Percentiles rank a stretch among this genome's conserved stretches.
Evolutionary conservation across 2,329 filamentous ascomycete genomes (phyloP).

Genomic region (Scytalidium sp.): DNA sequence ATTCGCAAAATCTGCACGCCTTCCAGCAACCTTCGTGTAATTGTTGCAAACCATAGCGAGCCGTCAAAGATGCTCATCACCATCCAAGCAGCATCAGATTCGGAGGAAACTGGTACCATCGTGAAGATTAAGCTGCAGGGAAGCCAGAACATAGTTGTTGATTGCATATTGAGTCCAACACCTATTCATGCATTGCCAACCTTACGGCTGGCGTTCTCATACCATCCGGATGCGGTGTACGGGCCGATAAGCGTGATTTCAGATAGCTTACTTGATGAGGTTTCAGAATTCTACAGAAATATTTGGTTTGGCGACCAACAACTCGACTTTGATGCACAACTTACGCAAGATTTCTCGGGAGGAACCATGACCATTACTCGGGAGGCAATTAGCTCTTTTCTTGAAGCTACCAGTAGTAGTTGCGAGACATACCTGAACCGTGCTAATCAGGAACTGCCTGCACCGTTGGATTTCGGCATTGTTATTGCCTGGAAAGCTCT

Average conservation of each 20-base stretch:
- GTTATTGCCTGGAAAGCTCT: neutral
- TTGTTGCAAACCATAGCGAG: constrained; percentile 79
- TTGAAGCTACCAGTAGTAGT: too few relatives aligned
- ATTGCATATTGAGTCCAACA: constrained; percentile 90
- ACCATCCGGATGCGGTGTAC: constrained; percentile 93
- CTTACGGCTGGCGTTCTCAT: constrained; percentile 83
- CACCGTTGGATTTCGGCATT: neutral
- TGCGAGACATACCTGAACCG: neutral
- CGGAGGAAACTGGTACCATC: constrained; percentile 83
- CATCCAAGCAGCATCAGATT: constrained; percentile 82
- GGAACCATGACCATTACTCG: neutral
- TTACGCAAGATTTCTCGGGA: neutral
- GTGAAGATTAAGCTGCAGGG: constrained; percentile 77
- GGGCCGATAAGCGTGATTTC: constrained; percentile 98
- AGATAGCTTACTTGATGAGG: constrained; percentile 91
- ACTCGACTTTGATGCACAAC: constrained; percentile 64
- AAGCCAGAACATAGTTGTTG: constrained; percentile 79
- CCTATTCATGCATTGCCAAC: constrained; percentile 77
- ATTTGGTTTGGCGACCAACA: constrained; percentile 94
- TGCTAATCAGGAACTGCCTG: neutral
- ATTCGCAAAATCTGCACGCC: constrained; percentile 90
- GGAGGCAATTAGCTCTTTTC: too few relatives aligned
- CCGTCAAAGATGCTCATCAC: constrained; percentile 80
- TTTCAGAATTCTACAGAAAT: constrained; percentile 99
- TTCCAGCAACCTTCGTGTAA: constrained; percentile 80